Evolutionary conservation across 345 rosid genomes (phyloP), one percentile per base, ranked within the genome.

Genomic region (Leavenworthia alabamica): DNA sequence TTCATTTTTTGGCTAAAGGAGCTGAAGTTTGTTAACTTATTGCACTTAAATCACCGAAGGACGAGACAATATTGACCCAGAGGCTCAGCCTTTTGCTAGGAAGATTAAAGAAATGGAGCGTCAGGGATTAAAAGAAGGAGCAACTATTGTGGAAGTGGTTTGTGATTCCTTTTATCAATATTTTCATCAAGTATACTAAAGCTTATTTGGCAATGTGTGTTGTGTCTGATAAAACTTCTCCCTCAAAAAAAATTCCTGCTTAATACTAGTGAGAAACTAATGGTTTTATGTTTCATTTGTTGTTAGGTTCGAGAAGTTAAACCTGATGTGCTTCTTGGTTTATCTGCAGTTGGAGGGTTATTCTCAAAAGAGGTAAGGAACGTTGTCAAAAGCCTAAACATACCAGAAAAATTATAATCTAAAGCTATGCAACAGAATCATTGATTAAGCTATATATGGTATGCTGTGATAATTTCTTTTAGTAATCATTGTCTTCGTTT

Each of bases 271-370:
- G 6, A 58, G 56, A 55, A 39, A 45, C 45, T 66, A 66, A 68
- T 20, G 3, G 28, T 50, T 62, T 27, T 58, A n/a, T 62, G 35
- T 32, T 62, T 68, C 61, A 15, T 48, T 28, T 72, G 56, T 74
- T 47, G 69, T 72, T 78, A 93, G 97, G 97, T 93, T 75, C 81
- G 73, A 43, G 83, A 82, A 77, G 99, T 93, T 71, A 85, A 89
- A 75, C 97, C 97, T 69, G 96, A 93, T 75, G 99, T 93, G 73
- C 97, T 93, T 71, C 97, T 93, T 73, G 99, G 99, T 65, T 80
- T 93, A 71, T 93, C 99, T 64, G 99, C 94, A n/a, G 99, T 93
- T 81, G 99, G 99, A 56, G 99, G 99, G 35, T 72, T 89, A 70
- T 89, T 93, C 69, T 89, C 97, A 9, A 86, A 80, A 72, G 99